Percentiles rank a stretch among this genome's conserved stretches.
These are phyloP conservation scores for Plasmopara viticola DNA, from an alignment of 352 stramenopile genomes.

Conservation along the genomic window DNA sequence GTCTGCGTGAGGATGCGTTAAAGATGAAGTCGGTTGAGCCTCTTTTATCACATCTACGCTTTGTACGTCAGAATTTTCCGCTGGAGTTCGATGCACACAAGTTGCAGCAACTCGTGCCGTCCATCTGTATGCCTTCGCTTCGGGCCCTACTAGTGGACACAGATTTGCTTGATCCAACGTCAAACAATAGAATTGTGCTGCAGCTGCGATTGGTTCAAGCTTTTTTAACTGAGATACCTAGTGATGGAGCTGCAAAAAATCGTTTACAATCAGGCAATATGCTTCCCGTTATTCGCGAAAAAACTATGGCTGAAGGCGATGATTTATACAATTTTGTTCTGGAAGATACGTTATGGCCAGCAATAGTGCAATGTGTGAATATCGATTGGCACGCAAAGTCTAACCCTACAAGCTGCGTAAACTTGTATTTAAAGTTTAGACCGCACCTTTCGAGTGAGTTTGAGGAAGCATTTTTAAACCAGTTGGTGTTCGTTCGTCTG, in stretches of 20 bases:
- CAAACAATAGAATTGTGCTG: constrained; percentile 22
- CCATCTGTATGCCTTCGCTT: constrained; percentile 55
- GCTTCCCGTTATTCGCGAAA: constrained; percentile 64
- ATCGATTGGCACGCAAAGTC: constrained; percentile 51
- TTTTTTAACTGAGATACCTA: constrained; percentile 51
- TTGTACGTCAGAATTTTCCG: constrained; percentile 41
- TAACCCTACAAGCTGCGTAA: constrained; percentile 31
- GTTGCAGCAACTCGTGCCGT: constrained; percentile 60
- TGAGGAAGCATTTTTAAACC: constrained; percentile 42
- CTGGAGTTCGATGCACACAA: constrained; percentile 74
- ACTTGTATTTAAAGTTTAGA: constrained; percentile 40
- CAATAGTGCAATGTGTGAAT: constrained; percentile 59
- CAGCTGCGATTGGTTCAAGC: constrained; percentile 53
- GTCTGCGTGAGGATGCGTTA: constrained; percentile 25
- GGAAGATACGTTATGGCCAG: constrained; percentile 69
- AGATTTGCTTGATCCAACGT: constrained; percentile 33
- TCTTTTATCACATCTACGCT: constrained; percentile 35
- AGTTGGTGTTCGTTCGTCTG: constrained; percentile 62
- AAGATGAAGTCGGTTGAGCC: constrained; percentile 34
- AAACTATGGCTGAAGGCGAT: constrained; percentile 43
- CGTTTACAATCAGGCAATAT: constrained; percentile 20
- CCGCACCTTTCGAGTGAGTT: constrained; percentile 49
- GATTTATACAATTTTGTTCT: constrained; percentile 76
- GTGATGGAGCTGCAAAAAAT: constrained; percentile 4
- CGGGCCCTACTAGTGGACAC: constrained; percentile 38